Percentiles rank a stretch among this genome's conserved stretches.
Conservation (phyloP, 2,329 filamentous ascomycete species). For the Botrytis fragariae region DNA sequence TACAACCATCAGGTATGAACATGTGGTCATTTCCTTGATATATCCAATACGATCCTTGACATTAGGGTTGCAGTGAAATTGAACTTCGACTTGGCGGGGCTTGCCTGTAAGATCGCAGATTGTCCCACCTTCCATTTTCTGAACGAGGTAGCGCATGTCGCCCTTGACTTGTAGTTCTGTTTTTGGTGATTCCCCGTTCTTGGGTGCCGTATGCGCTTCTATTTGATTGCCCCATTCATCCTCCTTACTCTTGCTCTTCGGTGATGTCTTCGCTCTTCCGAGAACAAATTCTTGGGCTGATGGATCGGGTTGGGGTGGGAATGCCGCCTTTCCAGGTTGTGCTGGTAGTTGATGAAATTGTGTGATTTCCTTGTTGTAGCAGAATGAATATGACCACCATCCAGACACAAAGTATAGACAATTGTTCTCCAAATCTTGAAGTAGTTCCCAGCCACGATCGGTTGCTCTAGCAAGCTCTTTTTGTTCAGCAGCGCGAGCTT, state of each 20-base stretch:
- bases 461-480: conserved; percentile 66
- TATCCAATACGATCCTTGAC: conserved; percentile 63
- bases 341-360: conserved; percentile 70
- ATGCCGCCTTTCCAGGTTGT: conserved; percentile 56
- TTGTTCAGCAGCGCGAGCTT: conserved; percentile 57
- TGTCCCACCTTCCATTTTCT: conserved; percentile 64
- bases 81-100: conserved; percentile 65
- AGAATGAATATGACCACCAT: conserved; percentile 77
- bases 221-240: conserved; percentile 39
- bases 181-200: conserved; percentile 34
- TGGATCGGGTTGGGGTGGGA: conserved; percentile 65
- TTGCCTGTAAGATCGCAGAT: conserved; percentile 69
- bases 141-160: conserved; percentile 66
- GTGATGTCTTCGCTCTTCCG: conserved; percentile 49
- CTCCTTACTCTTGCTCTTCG: conserved; percentile 36
- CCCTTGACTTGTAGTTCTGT: conserved; percentile 62
- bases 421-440: conserved; percentile 64
- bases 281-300: conserved; percentile 61
- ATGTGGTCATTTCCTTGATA: conserved; percentile 71
- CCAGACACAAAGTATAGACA: conserved; percentile 71
- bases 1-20: conserved; percentile 71
- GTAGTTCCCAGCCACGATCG: conserved; percentile 64
- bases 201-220: conserved; percentile 30
- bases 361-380: conserved; percentile 67
- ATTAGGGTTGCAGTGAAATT: conserved; percentile 60